Percentiles rank a stretch among this genome's conserved stretches.
phyloP scores from a whole-genome alignment of 164 flowering plant species.

The Annona cherimola region DNA sequence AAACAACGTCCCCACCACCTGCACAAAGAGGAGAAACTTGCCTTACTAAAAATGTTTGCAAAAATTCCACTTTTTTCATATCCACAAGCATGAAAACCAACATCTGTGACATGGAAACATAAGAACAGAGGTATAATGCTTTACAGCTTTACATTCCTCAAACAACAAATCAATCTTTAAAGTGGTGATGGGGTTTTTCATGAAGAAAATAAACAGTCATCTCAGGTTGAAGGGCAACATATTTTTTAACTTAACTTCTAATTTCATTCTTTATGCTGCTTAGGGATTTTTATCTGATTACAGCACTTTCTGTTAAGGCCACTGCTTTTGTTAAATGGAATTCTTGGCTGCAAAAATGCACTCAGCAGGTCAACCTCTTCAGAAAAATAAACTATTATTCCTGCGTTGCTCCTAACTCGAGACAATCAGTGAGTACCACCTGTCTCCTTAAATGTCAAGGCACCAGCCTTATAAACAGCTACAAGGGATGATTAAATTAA shows the following conservation, averaged over 20 bases:
- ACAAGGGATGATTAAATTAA: neutral
- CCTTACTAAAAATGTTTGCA: neutral
- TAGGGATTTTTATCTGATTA: neutral
- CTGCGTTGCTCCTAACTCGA: neutral
- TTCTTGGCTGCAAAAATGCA: neutral
- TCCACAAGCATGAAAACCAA: neutral
- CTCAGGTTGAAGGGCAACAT: neutral
- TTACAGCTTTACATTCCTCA: neutral
- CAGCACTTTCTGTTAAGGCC: neutral
- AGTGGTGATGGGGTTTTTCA: too few species aligned
- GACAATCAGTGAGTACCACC: neutral
- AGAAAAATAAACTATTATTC: neutral
- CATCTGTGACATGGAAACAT: neutral
- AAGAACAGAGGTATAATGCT: neutral
- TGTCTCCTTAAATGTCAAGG: neutral
- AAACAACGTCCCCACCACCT: conserved; percentile 82
- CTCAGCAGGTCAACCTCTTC: neutral
- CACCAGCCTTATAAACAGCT: neutral
- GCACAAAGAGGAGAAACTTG: conserved; percentile 13
- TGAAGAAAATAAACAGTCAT: neutral
- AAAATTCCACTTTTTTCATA: neutral
- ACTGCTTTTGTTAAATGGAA: neutral
- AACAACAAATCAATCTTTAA: neutral
- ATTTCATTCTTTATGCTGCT: neutral
- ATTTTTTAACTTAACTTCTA: neutral